Percentiles rank a stretch among this genome's conserved stretches.
phyloP scores from a whole-genome alignment of 75 land plant species.

The Chamaecyparis obtusa region DNA sequence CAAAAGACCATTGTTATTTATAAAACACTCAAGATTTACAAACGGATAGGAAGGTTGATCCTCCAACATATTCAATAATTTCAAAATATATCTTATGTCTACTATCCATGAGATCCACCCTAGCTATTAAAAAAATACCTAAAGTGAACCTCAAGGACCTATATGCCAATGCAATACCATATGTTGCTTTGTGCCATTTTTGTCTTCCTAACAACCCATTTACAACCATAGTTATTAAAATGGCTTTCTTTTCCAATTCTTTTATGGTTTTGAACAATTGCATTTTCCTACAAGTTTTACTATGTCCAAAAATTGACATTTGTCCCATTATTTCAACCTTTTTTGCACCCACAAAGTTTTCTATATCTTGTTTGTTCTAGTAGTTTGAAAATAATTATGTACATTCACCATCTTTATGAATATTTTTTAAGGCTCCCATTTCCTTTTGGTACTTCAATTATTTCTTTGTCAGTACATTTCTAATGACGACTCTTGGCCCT shows the following conservation, averaged over 20 bases:
- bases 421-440: background rate
- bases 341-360: background rate
- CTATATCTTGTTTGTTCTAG: background rate
- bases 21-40: background rate
- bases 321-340: background rate
- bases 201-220: background rate
- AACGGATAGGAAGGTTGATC: background rate
- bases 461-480: too few species aligned
- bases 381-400: too few species aligned
- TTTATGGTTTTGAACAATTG: background rate
- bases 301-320: background rate
- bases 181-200: background rate
- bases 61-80: background rate
- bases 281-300: background rate
- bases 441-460: too few species aligned
- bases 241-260: background rate
- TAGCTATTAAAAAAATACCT: background rate
- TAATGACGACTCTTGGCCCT: too few species aligned
- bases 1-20: background rate
- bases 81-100: background rate
- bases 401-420: too few species aligned
- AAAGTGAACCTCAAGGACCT: background rate
- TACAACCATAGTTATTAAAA: background rate
- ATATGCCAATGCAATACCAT: background rate
- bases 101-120: background rate